Evolutionary conservation across 768 basidiomycete species (phyloP), one percentile per base, ranked within the genome.

Genomic region (Boletus reticulatus): DNA sequence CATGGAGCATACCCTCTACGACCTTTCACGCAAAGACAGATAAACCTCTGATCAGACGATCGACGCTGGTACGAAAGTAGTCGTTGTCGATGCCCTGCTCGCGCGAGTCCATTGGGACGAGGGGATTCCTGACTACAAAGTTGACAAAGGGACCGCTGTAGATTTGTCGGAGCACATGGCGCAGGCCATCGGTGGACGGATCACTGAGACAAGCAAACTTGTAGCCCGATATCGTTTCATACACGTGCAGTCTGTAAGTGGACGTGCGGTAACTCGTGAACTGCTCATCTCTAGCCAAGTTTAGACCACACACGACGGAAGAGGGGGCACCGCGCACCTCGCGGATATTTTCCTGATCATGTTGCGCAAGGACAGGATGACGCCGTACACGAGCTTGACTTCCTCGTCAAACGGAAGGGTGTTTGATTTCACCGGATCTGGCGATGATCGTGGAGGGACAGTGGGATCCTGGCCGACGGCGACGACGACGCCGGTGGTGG

Each of bases 151-250:
- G 93, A 4, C 93, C 94, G n/a, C 82, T 79, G 71, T 98, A 95
- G 60, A 98, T 84, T 67, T 92, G 89, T n/a, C 89, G 84, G 38
- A 98, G 74, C 50, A 92, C 78, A 63, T 86, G 85, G 17, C 89
- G 87, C 44, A 95, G 77, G 3, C 89, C 89, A 58, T 98, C 95
- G 37, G 89, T 78, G 52, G 80, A 80, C 1, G 92, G 90, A 66
- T 97, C 94, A 58, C 87, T 91, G 61, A 98, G 83, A 78, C 98
- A 92, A 66, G 98, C 80, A 73, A 99, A 96, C 68, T 94, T 94
- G 84, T 93, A 97, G 14, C 92, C 90, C 4, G 94, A 92, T 4
- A 86, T 62, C 1, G 97, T 94, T 71, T 96, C 94, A 73, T 87
- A 96, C 52, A 96, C 76, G 72, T 98, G 95, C 10, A 98, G 80